Percentiles rank a stretch among this genome's conserved stretches.
phyloP scores from a whole-genome alignment of 2,329 filamentous ascomycete genomes.

The Bimuria novae-zelandiae region DNA sequence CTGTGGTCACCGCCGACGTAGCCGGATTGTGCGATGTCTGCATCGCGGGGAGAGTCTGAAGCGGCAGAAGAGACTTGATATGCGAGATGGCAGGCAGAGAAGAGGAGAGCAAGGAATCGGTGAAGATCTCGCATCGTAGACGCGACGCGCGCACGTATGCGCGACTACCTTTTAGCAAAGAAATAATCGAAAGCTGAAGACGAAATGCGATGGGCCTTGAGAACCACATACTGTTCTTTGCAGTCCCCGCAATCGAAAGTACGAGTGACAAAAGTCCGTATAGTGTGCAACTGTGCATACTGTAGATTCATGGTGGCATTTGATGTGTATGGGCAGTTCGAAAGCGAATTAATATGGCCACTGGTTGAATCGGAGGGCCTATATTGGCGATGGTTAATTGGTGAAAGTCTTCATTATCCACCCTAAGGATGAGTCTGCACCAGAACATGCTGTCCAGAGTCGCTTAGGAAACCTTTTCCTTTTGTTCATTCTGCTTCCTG shows the following conservation, averaged over 20 bases:
- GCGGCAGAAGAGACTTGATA: constrained; percentile 10
- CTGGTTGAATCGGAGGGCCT: neutral
- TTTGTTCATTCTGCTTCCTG: too few relatives aligned
- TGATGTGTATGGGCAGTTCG: neutral
- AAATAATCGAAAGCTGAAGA: too few relatives aligned
- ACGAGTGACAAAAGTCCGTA: neutral
- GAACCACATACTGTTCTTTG: neutral
- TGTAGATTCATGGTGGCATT: neutral
- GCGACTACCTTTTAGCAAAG: too few relatives aligned
- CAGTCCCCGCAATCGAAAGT: neutral
- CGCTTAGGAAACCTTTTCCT: too few relatives aligned
- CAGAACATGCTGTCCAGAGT: too few relatives aligned
- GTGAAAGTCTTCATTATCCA: neutral
- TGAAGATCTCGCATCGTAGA: too few relatives aligned
- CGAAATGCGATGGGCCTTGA: too few relatives aligned
- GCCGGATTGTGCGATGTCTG: constrained; percentile 22
- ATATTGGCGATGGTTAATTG: neutral
- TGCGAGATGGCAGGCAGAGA: neutral
- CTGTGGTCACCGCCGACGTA: constrained; percentile 45
- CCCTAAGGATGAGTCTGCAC: neutral
- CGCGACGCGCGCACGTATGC: too few relatives aligned
- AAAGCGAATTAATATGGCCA: neutral
- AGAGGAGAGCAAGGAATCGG: neutral
- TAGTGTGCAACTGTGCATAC: neutral
- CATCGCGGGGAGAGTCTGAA: constrained; percentile 23